phyloP scores from a whole-genome alignment of 352 stramenopile species.

The Phytophthora macrochlamydospora region DNA sequence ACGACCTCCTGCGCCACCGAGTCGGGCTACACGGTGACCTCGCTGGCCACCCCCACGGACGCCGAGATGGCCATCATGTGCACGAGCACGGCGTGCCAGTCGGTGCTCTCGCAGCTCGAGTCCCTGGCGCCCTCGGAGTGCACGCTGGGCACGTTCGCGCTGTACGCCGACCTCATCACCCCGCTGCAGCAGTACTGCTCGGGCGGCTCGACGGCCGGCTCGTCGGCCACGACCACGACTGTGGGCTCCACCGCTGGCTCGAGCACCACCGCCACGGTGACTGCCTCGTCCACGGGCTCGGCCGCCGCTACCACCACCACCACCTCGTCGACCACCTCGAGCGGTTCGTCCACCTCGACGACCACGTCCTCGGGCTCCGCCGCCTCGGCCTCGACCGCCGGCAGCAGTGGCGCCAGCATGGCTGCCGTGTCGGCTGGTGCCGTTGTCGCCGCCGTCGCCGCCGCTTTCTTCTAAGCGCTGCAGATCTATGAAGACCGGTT shows the following conservation, averaged over 20 bases:
- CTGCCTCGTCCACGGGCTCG: constrained; percentile 3
- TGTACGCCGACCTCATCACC: constrained; percentile 42
- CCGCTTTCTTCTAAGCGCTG: constrained; percentile 10
- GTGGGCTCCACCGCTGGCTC: constrained; percentile 10
- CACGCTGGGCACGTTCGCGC: constrained; percentile 30
- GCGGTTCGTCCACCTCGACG: constrained; percentile 1
- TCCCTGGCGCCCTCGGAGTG: constrained; percentile 34
- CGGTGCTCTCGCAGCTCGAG: constrained; percentile 31
- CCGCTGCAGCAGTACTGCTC: constrained; percentile 28
- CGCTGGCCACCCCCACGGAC: constrained; percentile 32
- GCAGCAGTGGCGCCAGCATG: constrained; percentile 8
- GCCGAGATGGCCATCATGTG: constrained; percentile 37
- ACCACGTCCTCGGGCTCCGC: neutral
- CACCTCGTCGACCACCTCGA: neutral
- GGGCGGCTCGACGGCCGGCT: constrained; percentile 12
- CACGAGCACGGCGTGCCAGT: constrained; percentile 33
- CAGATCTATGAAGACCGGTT: neutral
- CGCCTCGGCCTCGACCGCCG: constrained; percentile 4
- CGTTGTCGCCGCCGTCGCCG: constrained; percentile 10
- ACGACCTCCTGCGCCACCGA: constrained; percentile 29
- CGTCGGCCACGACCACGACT: constrained; percentile 6
- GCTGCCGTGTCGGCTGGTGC: constrained; percentile 10
- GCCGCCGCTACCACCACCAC: constrained; percentile 1
- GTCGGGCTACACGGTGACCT: constrained; percentile 41
- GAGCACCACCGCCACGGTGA: constrained; percentile 10